Conservation (phyloP, 257 asterid genomes). For the Knoxia roxburghii region DNA sequence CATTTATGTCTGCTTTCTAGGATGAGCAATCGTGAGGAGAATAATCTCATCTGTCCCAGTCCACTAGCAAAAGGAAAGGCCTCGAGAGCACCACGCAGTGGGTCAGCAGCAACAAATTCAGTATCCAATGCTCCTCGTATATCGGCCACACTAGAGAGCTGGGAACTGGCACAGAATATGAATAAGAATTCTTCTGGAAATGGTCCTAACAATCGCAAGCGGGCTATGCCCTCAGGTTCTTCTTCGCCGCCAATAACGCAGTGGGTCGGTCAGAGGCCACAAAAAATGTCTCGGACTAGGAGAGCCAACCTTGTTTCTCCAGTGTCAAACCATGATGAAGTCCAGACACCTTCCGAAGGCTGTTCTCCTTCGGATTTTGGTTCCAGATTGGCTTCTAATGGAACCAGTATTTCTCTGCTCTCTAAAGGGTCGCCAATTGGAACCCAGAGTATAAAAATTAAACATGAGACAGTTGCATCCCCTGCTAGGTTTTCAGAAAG, state of each 20-base stretch:
- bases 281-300: constrained; percentile 83
- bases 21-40: constrained; percentile 78
- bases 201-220: constrained; percentile 77
- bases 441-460: constrained; percentile 44
- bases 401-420: constrained; percentile 45
- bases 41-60: constrained; percentile 36
- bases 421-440: constrained; percentile 50
- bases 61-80: constrained; percentile 81
- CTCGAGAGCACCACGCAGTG: constrained; percentile 82
- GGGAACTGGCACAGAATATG: constrained; percentile 65
- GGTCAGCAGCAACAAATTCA: constrained; percentile 41
- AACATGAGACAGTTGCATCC: constrained; percentile 55
- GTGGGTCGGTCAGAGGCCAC: constrained; percentile 99
- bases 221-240: constrained; percentile 65
- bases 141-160: constrained; percentile 71
- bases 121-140: constrained; percentile 48
- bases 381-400: constrained; percentile 53
- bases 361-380: constrained; percentile 80
- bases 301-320: constrained; percentile 84
- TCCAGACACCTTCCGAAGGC: constrained; percentile 70
- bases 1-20: constrained; percentile 34
- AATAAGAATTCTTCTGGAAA: constrained; percentile 46
- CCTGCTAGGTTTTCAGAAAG: constrained; percentile 82
- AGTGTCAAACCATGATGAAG: constrained; percentile 72
- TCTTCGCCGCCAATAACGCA: constrained; percentile 96